Percentiles rank a stretch among this genome's conserved stretches.
Evolutionary conservation across 257 asterid species (phyloP).

Genomic region (Leptodermis oblonga): DNA sequence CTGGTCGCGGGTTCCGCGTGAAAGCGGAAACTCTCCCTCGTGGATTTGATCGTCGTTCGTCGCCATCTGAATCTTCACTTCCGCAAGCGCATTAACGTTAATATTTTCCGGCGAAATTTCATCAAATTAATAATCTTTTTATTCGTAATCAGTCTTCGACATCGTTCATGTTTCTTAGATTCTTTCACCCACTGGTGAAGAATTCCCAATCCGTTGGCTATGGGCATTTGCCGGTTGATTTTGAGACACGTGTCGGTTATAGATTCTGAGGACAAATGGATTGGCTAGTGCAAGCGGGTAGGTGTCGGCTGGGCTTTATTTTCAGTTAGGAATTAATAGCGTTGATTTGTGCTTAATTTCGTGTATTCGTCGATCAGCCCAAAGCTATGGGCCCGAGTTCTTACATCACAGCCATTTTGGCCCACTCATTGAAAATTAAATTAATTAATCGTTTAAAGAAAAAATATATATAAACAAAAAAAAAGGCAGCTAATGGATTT

Average conservation of each 20-base stretch:
- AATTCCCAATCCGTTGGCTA: constrained; percentile 6
- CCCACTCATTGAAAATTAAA: too few species aligned
- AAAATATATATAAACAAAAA: too few species aligned
- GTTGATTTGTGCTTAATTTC: too few species aligned
- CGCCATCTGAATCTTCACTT: constrained; percentile 18
- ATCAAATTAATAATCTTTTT: background rate
- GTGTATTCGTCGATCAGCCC: too few species aligned
- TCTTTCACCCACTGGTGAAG: constrained; percentile 14
- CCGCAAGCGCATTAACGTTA: background rate
- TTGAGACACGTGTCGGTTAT: constrained; percentile 7
- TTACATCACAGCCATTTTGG: too few species aligned
- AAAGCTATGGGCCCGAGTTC: too few species aligned
- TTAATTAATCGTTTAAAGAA: too few species aligned
- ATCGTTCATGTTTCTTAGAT: background rate
- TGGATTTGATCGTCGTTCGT: constrained; percentile 13
- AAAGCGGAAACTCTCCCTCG: constrained; percentile 17
- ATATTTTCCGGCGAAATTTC: background rate
- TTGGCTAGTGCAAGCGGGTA: background rate
- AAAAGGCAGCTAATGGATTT: background rate
- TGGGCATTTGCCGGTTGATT: constrained; percentile 13
- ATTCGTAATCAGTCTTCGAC: background rate
- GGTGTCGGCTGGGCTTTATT: constrained; percentile 1
- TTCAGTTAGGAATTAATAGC: background rate
- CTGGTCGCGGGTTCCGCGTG: constrained; percentile 2
- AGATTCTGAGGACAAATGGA: background rate